Conservation (phyloP, 495 filamentous ascomycete genomes). For the Opeltia flavorubescens region DNA sequence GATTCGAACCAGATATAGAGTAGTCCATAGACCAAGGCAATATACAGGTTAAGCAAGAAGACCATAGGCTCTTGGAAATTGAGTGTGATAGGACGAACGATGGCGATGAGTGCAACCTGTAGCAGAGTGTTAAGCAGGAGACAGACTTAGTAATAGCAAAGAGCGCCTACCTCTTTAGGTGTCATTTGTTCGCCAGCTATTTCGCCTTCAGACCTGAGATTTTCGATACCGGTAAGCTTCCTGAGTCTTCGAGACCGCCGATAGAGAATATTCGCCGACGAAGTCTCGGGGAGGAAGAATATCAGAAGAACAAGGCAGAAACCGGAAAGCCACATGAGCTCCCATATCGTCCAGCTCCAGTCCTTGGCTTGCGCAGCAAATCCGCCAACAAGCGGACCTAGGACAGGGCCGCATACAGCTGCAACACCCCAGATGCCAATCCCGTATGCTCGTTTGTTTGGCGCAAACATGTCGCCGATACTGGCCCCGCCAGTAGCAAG, state of each 20-base stretch:
- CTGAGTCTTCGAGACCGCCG: slow-evolving; percentile 15
- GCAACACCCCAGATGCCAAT: slow-evolving; percentile 21
- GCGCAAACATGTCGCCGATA: slow-evolving; percentile 18
- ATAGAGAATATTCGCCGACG: slow-evolving; percentile 19
- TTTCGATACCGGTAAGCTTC: slow-evolving; percentile 21
- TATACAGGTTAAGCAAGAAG: slow-evolving; percentile 38
- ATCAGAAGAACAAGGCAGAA: slow-evolving; percentile 19
- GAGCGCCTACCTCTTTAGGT: slow-evolving; percentile 16
- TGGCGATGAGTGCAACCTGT: slow-evolving; percentile 18
- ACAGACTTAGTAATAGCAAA: neutral
- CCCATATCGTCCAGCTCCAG: slow-evolving; percentile 37
- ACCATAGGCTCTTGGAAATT: slow-evolving; percentile 36
- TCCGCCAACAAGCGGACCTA: slow-evolving; percentile 30
- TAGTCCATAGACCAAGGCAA: slow-evolving; percentile 37
- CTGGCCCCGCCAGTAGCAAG: slow-evolving; percentile 25
- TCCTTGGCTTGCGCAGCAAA: slow-evolving; percentile 22
- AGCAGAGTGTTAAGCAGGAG: neutral
- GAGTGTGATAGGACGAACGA: slow-evolving; percentile 30
- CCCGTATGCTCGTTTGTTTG: slow-evolving; percentile 9
- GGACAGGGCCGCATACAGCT: slow-evolving; percentile 26
- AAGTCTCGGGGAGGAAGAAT: slow-evolving; percentile 18
- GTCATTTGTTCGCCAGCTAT: slow-evolving; percentile 23
- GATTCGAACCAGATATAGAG: slow-evolving; percentile 45
- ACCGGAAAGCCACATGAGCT: slow-evolving; percentile 17
- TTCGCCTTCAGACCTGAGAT: slow-evolving; percentile 25